Evolutionary conservation across 495 filamentous ascomycete species (phyloP).

Genomic region (Halenospora varia): DNA sequence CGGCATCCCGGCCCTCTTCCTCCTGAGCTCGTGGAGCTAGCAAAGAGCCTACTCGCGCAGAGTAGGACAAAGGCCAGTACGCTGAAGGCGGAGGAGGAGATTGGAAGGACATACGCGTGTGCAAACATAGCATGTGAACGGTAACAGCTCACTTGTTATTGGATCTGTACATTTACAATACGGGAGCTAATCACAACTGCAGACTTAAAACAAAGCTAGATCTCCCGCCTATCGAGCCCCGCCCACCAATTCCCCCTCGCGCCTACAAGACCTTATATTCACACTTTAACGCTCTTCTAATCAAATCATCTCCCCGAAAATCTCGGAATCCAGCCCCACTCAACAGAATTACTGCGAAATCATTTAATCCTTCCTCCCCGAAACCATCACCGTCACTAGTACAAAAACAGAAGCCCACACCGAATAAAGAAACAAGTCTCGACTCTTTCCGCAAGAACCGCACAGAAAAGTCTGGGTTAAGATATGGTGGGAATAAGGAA

Average conservation of each 20-base stretch:
- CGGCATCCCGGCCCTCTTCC: slow-evolving; percentile 71
- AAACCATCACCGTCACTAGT: background rate
- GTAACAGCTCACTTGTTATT: slow-evolving; percentile 30
- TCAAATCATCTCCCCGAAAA: slow-evolving; percentile 23
- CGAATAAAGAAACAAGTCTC: slow-evolving; percentile 19
- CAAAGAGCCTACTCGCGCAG: slow-evolving; percentile 78
- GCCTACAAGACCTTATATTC: slow-evolving; percentile 81
- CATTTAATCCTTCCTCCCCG: background rate
- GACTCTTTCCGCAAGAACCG: slow-evolving; percentile 39
- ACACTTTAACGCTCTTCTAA: slow-evolving; percentile 72
- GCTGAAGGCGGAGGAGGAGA: slow-evolving; percentile 84
- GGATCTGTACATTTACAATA: background rate
- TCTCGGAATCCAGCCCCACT: background rate
- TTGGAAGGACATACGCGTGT: slow-evolving; percentile 81
- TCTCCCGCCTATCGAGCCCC: slow-evolving; percentile 74
- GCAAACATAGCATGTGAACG: slow-evolving; percentile 89
- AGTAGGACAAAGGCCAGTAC: slow-evolving; percentile 75
- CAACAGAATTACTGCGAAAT: background rate
- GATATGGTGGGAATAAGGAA: slow-evolving; percentile 14
- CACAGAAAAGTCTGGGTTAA: slow-evolving; percentile 38
- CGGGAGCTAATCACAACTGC: background rate
- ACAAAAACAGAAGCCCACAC: slow-evolving; percentile 11
- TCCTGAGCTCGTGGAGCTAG: slow-evolving; percentile 67
- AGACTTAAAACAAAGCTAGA: slow-evolving; percentile 81
- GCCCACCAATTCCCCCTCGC: slow-evolving; percentile 77